phyloP scores from a whole-genome alignment of 2,329 filamentous ascomycete species.

The Xylariomycetidae sp. region DNA sequence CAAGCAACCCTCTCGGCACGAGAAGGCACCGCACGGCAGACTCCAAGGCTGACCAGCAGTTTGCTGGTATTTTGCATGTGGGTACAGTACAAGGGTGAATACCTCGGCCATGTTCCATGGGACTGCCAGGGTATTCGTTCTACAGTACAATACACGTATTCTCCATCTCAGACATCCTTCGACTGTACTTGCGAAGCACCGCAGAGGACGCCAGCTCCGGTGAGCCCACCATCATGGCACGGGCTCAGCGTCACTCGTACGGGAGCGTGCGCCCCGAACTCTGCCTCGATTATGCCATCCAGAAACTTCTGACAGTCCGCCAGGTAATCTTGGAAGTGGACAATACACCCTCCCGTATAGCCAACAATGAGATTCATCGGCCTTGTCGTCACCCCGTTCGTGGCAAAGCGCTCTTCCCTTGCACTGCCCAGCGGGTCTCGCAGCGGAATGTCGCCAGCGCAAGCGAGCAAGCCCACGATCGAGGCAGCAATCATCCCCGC shows the following conservation, averaged over 20 bases:
- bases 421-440: slow-evolving; percentile 11
- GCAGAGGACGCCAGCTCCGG: slow-evolving; percentile 55
- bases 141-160: slow-evolving; percentile 6
- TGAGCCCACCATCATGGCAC: slow-evolving; percentile 57
- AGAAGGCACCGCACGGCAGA: too few species aligned
- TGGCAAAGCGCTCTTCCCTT: slow-evolving; percentile 4
- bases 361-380: slow-evolving; percentile 65
- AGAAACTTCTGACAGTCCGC: slow-evolving; percentile 64
- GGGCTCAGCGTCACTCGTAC: slow-evolving; percentile 44
- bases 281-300: slow-evolving; percentile 42
- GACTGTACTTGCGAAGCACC: slow-evolving; percentile 35
- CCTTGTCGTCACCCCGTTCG: slow-evolving; percentile 10
- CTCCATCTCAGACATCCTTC: slow-evolving; percentile 15
- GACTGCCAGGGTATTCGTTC: slow-evolving; percentile 9
- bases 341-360: slow-evolving; percentile 74
- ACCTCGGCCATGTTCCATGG: too few species aligned
- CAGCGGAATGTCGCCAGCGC: slow-evolving; percentile 58
- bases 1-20: too few species aligned
- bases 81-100: too few species aligned
- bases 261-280: slow-evolving; percentile 30
- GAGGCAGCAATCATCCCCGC: slow-evolving; percentile 70
- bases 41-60: too few species aligned
- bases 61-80: too few species aligned
- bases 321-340: slow-evolving; percentile 71
- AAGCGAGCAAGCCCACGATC: slow-evolving; percentile 61